phyloP scores from a whole-genome alignment of 257 asterid species.

The Pogostemon cablin region DNA sequence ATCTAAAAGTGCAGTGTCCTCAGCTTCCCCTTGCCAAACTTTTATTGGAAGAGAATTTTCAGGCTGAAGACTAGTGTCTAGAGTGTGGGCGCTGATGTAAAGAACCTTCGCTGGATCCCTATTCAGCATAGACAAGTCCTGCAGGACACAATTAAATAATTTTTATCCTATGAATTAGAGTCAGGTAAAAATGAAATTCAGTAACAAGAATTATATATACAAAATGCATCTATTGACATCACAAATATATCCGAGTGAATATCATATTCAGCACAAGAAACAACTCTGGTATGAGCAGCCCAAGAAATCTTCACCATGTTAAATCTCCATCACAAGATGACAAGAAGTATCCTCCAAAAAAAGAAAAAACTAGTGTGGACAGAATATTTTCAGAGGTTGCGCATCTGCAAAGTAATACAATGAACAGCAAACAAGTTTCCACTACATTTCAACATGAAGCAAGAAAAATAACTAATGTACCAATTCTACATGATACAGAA shows the following conservation, averaged over 20 bases:
- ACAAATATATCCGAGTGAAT: constrained; percentile 6
- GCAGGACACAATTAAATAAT: constrained; percentile 35
- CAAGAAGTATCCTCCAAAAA: constrained; percentile 8
- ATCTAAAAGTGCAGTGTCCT: constrained; percentile 85
- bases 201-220: neutral
- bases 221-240: neutral
- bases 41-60: constrained; percentile 71
- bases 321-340: constrained; percentile 6
- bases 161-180: neutral
- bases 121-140: constrained; percentile 88
- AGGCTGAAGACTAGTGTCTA: constrained; percentile 81
- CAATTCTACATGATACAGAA: neutral
- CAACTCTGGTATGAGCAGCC: neutral
- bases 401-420: neutral
- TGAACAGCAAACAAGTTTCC: neutral
- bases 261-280: constrained; percentile 13
- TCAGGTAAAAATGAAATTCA: constrained; percentile 3
- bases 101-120: constrained; percentile 80
- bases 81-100: constrained; percentile 74
- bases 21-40: constrained; percentile 78
- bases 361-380: neutral
- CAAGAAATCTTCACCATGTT: constrained; percentile 12
- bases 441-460: neutral
- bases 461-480: neutral
- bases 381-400: neutral